Evolutionary conservation across 1,139 yeast genomes (phyloP), one percentile per base, ranked within the genome.

Genomic region (Protomyces arabidopsidicola): DNA sequence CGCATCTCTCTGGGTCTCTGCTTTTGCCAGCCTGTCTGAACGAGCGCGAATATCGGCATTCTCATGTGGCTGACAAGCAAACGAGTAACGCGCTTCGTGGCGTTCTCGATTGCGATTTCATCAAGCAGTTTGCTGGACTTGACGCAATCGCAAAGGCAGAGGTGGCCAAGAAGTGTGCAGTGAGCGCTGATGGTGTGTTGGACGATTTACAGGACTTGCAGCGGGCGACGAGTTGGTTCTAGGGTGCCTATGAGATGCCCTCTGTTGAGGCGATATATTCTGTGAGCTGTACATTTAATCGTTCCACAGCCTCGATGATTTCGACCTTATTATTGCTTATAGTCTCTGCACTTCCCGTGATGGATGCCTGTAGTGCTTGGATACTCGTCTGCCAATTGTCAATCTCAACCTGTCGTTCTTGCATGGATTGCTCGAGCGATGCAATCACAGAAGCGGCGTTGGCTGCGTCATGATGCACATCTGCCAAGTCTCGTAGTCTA

Each of bases 1-100:
- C 90, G 74, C 97, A 90, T 71, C 76, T 93, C 63, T 82, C 83
- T 27, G 97, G 91, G 67, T 86, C 85, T 68, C 88, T 85, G 67
- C 80, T 79, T 63, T 95, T 88, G 67, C 75, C 77, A 66, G 86
- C 89, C 66, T 97, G 97, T 0, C 77, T 93, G 68, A 93, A 91
- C 72, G 96, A 97, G 27, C 70, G 78, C 31, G 71, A 72, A 69
- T 73, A 75, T 67, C 71, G 79, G 12, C 63, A 65, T 50, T 38
- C 51, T 36, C 45, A 55, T 16, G 52, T 66, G 8, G 58, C 56
- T 24, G 53, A 45, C 14, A 60, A 51, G 8, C 38, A 31, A 53
- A 62, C 65, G 22, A 50, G 60, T 2, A 62, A 57, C 38, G 34
- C 67, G 3, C 53, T 65, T 18, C 68, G 71, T n/a, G 69, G 67